Percentiles rank a stretch among this genome's conserved stretches.
Conservation (phyloP, 768 basidiomycete genomes). For the Mrakia frigida region DNA sequence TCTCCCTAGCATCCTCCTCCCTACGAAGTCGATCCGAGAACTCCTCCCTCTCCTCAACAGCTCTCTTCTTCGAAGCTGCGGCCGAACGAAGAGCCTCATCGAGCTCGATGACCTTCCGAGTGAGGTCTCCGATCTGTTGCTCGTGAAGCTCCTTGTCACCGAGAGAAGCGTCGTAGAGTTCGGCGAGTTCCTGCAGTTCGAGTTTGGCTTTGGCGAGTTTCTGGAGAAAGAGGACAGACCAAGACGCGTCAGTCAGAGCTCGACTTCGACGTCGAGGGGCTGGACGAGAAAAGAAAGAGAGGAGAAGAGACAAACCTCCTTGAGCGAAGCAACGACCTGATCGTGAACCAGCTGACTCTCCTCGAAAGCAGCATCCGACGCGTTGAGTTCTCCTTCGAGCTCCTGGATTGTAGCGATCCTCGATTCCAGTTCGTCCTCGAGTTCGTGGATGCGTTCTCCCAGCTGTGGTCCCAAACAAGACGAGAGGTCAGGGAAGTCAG, state of each 20-base stretch:
- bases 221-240: constrained; percentile 44
- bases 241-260: too few relatives aligned
- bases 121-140: constrained; percentile 70
- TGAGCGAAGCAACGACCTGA: constrained; percentile 69
- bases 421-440: constrained; percentile 79
- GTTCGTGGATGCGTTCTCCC: constrained; percentile 66
- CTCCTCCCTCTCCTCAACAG: constrained; percentile 28
- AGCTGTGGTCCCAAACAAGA: constrained; percentile 37
- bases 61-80: not conserved
- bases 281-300: not conserved
- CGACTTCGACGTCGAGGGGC: not conserved
- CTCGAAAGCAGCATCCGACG: constrained; percentile 50
- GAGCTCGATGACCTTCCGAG: constrained; percentile 62
- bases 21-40: constrained; percentile 20
- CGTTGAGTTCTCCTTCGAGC: constrained; percentile 53
- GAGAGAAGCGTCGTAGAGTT: constrained; percentile 58
- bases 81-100: constrained; percentile 41
- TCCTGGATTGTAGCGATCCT: constrained; percentile 42
- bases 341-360: constrained; percentile 58
- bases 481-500: not conserved
- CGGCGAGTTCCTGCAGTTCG: constrained; percentile 61
- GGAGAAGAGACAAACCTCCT: constrained; percentile 57
- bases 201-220: constrained; percentile 63
- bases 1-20: constrained; percentile 31
- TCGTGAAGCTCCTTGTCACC: constrained; percentile 63